These are phyloP conservation scores for Dryas integrifolia DNA, from an alignment of 331 rosid species.

Conservation along the genomic window DNA sequence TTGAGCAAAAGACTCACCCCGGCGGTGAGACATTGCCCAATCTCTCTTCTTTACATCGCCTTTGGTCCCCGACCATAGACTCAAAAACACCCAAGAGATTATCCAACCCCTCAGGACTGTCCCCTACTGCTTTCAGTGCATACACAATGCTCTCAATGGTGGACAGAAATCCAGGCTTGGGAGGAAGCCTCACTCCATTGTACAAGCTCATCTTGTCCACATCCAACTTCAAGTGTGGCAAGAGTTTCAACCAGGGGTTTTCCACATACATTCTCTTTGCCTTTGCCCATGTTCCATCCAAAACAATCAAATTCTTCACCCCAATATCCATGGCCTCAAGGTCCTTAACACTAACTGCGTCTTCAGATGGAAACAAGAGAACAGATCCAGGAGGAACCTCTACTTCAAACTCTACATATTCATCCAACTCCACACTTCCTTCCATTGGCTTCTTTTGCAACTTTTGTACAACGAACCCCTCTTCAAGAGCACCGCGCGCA, in stretches of 20 bases:
- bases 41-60: slow-evolving; percentile 68
- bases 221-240: slow-evolving; percentile 76
- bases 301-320: slow-evolving; percentile 64
- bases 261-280: slow-evolving; percentile 75
- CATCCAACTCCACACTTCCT: slow-evolving; percentile 36
- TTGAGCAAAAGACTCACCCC: not conserved
- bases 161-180: slow-evolving; percentile 65
- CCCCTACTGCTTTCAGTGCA: slow-evolving; percentile 58
- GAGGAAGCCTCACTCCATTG: slow-evolving; percentile 67
- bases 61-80: slow-evolving; percentile 77
- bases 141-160: slow-evolving; percentile 75
- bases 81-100: slow-evolving; percentile 62
- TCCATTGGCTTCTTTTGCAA: slow-evolving; percentile 31
- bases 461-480: slow-evolving; percentile 61
- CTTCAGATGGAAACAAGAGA: slow-evolving; percentile 61
- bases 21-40: slow-evolving; percentile 25
- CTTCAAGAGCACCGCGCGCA: slow-evolving; percentile 50
- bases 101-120: slow-evolving; percentile 54
- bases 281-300: slow-evolving; percentile 89
- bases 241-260: slow-evolving; percentile 67
- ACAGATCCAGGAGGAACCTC: slow-evolving; percentile 62
- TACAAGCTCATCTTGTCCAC: slow-evolving; percentile 58
- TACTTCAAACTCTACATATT: slow-evolving; percentile 51
- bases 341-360: slow-evolving; percentile 38
- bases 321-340: slow-evolving; percentile 34